Evolutionary conservation across 495 filamentous ascomycete species (phyloP), one percentile per base, ranked within the genome.

Genomic region (Amniculicola lignicola): DNA sequence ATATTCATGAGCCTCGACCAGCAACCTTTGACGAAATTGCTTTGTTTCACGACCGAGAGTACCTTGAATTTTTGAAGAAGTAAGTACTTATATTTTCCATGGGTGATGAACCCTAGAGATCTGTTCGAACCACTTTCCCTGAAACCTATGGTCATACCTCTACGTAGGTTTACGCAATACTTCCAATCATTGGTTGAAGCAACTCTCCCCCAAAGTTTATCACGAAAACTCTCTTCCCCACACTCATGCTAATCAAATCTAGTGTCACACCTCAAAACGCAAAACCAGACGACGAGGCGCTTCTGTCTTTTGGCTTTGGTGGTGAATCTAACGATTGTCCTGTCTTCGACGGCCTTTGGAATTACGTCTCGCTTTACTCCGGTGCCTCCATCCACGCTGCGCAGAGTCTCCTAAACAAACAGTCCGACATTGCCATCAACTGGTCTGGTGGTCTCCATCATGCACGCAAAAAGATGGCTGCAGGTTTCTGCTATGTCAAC

Each of bases 381-480:
- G 94, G 94, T 29, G 89, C 84, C 35, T 91, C 88, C 10, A 77
- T 98, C 46, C 89, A 95, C 69, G 93, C 93, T 10, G 92, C 93
- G 23, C 85, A 89, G 54, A 93, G 92, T 69, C 80, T 98, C 29
- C 86, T 84, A 62, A 84, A 86, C 64, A 76, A 84, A 29, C 88
- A 96, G 71, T 86, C 89, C 21, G 85, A 95, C 66, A 97, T 98
- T 63, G 93, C 93, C 10, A 91, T 97, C 74, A 96, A 95, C 70
- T 98, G 93, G 93, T 92, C 90, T n/a, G 93, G 93, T 16, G 93
- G 93, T 28, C 81, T 98, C 27, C 93, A 98, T 72, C 93, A 98
- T 70, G 93, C 93, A 22, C 95, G 96, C 68, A 95, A 94, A 65
- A 82, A 84, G 66, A 88, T 95, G 70, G 93, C 94, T 15, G 88